phyloP scores from a whole-genome alignment of 371 early-diverging fungal species.

The Syncephalastrum racemosum region DNA sequence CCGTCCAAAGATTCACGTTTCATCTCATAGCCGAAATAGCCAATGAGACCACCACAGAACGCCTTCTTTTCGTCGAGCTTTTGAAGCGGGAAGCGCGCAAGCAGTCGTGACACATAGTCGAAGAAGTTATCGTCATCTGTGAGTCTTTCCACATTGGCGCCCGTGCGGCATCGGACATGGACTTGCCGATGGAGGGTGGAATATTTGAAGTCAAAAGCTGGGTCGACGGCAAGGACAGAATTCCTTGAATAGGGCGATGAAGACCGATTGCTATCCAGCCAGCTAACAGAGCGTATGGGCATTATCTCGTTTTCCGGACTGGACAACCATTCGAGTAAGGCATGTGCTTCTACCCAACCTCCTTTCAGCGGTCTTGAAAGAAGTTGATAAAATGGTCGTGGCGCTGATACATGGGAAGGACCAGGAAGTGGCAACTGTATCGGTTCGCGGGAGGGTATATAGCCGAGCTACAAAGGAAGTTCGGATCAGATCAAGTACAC shows the following conservation, averaged over 20 bases:
- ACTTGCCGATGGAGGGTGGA: constrained; percentile 37
- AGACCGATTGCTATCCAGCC: constrained; percentile 70
- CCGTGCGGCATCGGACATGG: not conserved
- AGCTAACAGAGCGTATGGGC: constrained; percentile 34
- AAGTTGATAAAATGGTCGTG: too few species aligned
- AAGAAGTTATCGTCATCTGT: constrained; percentile 28
- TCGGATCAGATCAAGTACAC: too few species aligned
- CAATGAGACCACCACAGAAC: constrained; percentile 84
- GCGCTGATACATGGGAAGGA: too few species aligned
- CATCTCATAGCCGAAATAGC: constrained; percentile 95
- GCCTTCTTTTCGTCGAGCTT: constrained; percentile 11
- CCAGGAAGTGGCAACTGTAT: too few species aligned
- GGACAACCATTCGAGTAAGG: too few species aligned
- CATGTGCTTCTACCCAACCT: too few species aligned
- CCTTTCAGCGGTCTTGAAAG: too few species aligned
- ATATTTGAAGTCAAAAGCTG: constrained; percentile 40
- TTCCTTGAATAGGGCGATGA: constrained; percentile 40
- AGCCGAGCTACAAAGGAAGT: too few species aligned
- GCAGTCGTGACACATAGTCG: constrained; percentile 27
- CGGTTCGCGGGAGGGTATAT: too few species aligned
- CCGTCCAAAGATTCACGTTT: constrained; percentile 74
- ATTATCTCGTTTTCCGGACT: not conserved
- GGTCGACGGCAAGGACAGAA: constrained; percentile 33
- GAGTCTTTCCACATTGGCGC: not conserved
- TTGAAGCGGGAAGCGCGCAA: constrained; percentile 10